phyloP scores from a whole-genome alignment of 371 early-diverging fungal species.

The Mortierella sp. region DNA sequence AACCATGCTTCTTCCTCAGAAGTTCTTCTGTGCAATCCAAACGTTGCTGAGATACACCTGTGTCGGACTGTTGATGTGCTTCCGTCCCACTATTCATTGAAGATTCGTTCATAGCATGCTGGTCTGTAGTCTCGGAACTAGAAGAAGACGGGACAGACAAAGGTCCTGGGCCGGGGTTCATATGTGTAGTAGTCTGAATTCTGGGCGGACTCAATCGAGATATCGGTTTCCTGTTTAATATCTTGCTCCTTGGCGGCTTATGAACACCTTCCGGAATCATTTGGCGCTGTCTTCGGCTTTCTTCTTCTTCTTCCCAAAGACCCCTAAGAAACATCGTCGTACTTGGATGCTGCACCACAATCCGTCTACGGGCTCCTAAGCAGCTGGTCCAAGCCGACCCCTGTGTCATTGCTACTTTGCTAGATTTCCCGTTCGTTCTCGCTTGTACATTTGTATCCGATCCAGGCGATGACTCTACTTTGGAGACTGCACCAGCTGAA shows the following conservation, averaged over 20 bases:
- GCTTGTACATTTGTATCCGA: no score
- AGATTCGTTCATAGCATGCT: no score
- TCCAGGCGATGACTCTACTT: no score
- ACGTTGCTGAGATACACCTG: no score
- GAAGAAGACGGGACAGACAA: background rate
- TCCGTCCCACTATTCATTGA: no score
- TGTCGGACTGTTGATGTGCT: no score
- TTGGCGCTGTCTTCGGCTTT: slow-evolving; percentile 20
- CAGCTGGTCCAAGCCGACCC: background rate
- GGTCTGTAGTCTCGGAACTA: background rate
- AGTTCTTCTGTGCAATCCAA: slow-evolving; percentile 6
- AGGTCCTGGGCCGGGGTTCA: background rate
- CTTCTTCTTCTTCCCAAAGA: slow-evolving; percentile 47
- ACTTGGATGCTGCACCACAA: slow-evolving; percentile 8
- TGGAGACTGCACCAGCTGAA: no score
- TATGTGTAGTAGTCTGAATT: background rate
- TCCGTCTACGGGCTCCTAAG: background rate
- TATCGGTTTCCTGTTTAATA: slow-evolving; percentile 35
- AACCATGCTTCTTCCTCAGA: slow-evolving; percentile 17
- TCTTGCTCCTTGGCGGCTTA: slow-evolving; percentile 38
- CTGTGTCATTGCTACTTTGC: background rate
- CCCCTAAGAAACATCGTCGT: slow-evolving; percentile 20
- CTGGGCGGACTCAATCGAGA: slow-evolving; percentile 2
- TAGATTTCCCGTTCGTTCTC: background rate
- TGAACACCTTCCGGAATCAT: slow-evolving; percentile 49